phyloP scores from a whole-genome alignment of 2,329 filamentous ascomycete species.

The Ophiocordyceps unilateralis region DNA sequence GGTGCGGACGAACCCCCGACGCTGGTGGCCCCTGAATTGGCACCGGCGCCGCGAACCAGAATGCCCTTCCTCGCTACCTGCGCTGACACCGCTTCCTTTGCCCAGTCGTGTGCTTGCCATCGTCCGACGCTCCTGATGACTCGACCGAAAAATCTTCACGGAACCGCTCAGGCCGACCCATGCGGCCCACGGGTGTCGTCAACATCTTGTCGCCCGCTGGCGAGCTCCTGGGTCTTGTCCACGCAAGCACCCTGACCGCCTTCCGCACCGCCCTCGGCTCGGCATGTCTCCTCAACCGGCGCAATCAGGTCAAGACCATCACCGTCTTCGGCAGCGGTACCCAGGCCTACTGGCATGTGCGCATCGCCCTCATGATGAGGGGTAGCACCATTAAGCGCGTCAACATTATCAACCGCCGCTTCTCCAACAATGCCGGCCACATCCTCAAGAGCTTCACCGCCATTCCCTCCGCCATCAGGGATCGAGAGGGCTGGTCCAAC shows the following conservation, averaged over 20 bases:
- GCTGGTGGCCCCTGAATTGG: too few relatives aligned
- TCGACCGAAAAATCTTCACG: constrained; percentile 4
- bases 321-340: constrained; percentile 76
- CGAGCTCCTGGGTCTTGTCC: constrained; percentile 47
- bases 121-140: constrained; percentile 15
- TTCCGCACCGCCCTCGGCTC: constrained; percentile 65
- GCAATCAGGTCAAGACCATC: constrained; percentile 54
- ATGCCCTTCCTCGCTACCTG: background rate
- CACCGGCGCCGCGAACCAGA: background rate
- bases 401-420: constrained; percentile 66
- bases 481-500: constrained; percentile 42
- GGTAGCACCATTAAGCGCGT: constrained; percentile 57
- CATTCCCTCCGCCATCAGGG: constrained; percentile 25
- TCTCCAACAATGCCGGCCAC: constrained; percentile 36
- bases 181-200: constrained; percentile 45
- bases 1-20: constrained; percentile 17
- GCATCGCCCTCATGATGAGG: constrained; percentile 61
- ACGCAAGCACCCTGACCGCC: constrained; percentile 58
- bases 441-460: constrained; percentile 31
- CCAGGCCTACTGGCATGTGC: constrained; percentile 90
- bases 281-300: constrained; percentile 45
- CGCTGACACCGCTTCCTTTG: background rate
- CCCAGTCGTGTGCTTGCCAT: constrained; percentile 45
- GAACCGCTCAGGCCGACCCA: constrained; percentile 14
- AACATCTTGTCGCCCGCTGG: constrained; percentile 51